Percentiles rank a stretch among this genome's conserved stretches.
These are phyloP conservation scores for Lachnellula cervina DNA, from an alignment of 2,329 filamentous ascomycete genomes.

Conservation along the genomic window DNA sequence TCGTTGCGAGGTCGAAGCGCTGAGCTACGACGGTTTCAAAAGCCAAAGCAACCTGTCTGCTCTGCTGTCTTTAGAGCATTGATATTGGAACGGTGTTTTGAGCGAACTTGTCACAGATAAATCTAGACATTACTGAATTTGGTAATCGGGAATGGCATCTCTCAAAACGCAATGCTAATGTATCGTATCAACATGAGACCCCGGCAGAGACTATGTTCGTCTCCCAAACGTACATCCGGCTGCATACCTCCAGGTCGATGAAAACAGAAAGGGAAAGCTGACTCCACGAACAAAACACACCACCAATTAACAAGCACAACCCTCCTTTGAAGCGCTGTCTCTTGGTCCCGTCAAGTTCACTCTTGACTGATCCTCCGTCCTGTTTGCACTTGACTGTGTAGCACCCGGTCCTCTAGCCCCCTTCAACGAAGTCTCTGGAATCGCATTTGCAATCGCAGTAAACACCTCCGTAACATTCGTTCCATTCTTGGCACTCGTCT, in stretches of 20 bases:
- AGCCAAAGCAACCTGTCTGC: background rate
- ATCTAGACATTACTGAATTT: background rate
- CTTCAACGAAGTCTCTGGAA: constrained; percentile 95
- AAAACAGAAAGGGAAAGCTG: constrained; percentile 10
- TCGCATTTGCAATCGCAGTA: constrained; percentile 95
- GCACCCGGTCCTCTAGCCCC: constrained; percentile 69
- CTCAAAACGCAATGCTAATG: constrained; percentile 15
- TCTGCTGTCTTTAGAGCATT: background rate
- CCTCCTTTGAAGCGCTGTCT: constrained; percentile 76
- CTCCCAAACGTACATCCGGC: constrained; percentile 18
- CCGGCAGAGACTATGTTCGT: constrained; percentile 14
- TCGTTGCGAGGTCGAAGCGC: background rate
- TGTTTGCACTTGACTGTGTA: constrained; percentile 48
- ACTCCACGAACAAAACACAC: constrained; percentile 11
- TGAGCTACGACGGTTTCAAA: background rate
- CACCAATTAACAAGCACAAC: constrained; percentile 70
- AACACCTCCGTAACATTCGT: constrained; percentile 94
- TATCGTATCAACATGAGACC: constrained; percentile 25
- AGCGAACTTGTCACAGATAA: constrained; percentile 1
- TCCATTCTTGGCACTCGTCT: constrained; percentile 96
- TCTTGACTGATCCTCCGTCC: constrained; percentile 63
- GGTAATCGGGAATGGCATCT: background rate
- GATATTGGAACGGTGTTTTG: background rate
- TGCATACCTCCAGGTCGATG: constrained; percentile 18
- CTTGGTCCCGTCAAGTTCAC: constrained; percentile 76